Evolutionary conservation across 129 eudicot species (phyloP).

Genomic region (Lonicera japonica): DNA sequence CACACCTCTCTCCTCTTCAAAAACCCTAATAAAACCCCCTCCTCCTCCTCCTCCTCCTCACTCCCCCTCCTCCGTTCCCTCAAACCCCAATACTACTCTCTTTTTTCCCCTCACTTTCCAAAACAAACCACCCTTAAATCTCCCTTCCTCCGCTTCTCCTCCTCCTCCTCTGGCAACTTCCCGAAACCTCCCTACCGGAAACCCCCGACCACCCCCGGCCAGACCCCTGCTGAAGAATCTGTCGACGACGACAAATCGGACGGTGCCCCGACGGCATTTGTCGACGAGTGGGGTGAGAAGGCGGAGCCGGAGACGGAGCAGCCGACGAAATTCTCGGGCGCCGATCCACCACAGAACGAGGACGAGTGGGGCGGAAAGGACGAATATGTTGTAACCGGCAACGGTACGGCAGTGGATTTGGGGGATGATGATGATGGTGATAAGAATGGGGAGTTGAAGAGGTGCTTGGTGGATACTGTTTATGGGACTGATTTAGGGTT

Average conservation of each 20-base stretch:
- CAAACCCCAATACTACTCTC: no score
- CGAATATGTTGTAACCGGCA: conserved; percentile 20
- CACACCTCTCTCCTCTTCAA: conserved; percentile 28
- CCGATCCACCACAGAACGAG: conserved; percentile 67
- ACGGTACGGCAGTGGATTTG: conserved; percentile 24
- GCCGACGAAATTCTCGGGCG: conserved; percentile 31
- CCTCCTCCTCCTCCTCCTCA: no score
- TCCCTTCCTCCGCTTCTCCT: conserved; percentile 12
- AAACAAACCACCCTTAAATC: conserved; percentile 14
- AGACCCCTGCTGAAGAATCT: no score
- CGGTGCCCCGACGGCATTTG: conserved; percentile 3
- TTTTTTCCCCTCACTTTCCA: conserved; percentile 14
- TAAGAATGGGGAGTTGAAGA: conserved; percentile 9
- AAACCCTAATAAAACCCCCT: conserved; percentile 15
- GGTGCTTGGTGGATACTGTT: conserved; percentile 72
- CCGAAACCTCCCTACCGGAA: background rate
- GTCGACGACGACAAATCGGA: conserved; percentile 41
- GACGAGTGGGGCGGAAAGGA: conserved; percentile 69
- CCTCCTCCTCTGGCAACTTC: conserved; percentile 22
- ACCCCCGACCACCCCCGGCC: conserved; percentile 21
- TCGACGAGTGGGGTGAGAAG: conserved; percentile 94
- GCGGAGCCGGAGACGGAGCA: conserved; percentile 66
- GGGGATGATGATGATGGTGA: background rate
- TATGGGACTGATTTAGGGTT: conserved; percentile 79
- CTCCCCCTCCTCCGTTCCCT: no score